phyloP scores from a whole-genome alignment of 345 rosid species.

The Aegle marmelos region DNA sequence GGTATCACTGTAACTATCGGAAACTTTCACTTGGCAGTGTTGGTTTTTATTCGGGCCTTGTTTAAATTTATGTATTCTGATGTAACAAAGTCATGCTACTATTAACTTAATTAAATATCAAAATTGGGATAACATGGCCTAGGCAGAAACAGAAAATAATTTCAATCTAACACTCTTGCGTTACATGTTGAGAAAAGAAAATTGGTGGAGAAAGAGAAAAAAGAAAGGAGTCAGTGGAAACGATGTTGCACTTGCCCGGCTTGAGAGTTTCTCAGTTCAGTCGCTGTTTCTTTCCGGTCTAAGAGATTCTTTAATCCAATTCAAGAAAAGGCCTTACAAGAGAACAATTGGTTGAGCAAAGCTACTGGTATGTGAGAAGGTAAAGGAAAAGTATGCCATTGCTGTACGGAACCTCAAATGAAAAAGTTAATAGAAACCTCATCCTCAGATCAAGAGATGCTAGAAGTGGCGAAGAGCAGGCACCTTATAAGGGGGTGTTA shows the following conservation, averaged over 20 bases:
- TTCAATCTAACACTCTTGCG: neutral
- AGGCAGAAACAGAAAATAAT: neutral
- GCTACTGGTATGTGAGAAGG: constrained; percentile 41
- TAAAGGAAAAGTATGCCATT: constrained; percentile 41
- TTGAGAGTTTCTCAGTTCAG: constrained; percentile 47
- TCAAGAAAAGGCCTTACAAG: constrained; percentile 56
- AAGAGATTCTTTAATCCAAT: constrained; percentile 55
- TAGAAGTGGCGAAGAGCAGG: constrained; percentile 40
- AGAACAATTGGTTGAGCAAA: constrained; percentile 25
- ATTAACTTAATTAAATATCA: neutral
- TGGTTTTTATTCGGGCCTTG: neutral
- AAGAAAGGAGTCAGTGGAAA: too few relatives aligned
- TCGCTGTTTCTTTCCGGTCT: constrained; percentile 49
- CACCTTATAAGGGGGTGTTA: constrained; percentile 41
- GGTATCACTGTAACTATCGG: neutral
- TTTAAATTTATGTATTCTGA: neutral
- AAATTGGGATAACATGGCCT: neutral
- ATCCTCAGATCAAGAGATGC: constrained; percentile 4
- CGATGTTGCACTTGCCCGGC: constrained; percentile 41
- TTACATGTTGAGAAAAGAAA: neutral
- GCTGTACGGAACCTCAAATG: constrained; percentile 66
- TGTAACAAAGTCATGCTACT: neutral
- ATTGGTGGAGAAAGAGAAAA: too few relatives aligned
- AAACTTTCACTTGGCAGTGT: neutral
- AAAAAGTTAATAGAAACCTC: constrained; percentile 50